phyloP scores from a whole-genome alignment of 345 rosid species.

The Mangifera indica region DNA sequence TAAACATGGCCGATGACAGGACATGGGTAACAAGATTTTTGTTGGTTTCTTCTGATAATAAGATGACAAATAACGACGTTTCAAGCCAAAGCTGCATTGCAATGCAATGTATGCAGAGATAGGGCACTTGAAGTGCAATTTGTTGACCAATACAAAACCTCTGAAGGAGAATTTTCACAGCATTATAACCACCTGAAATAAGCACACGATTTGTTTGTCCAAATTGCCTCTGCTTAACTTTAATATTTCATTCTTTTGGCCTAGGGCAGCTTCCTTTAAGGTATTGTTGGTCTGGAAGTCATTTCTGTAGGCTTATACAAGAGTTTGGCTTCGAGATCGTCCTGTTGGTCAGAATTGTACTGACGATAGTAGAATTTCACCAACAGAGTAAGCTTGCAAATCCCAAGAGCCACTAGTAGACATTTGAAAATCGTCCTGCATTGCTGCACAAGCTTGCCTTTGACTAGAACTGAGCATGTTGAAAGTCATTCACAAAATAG shows the following conservation, averaged over 20 bases:
- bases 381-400: background rate
- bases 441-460: background rate
- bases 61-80: conserved; percentile 1
- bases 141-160: background rate
- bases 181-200: background rate
- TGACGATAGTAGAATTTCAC: background rate
- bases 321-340: background rate
- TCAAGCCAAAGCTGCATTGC: background rate
- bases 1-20: background rate
- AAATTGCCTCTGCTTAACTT: background rate
- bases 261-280: background rate
- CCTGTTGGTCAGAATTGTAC: background rate
- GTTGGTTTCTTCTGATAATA: conserved; percentile 6
- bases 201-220: too few species aligned
- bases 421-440: background rate
- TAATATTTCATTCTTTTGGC: background rate
- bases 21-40: background rate
- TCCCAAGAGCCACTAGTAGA: background rate
- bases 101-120: background rate
- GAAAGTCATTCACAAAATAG: background rate
- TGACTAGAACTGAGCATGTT: background rate
- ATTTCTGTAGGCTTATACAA: background rate
- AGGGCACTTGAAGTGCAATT: background rate
- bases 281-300: background rate
- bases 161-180: background rate